Base-by-base conservation (phyloP, 176 grass and related monocot genomes). In the Phoenix dactylifera region DNA sequence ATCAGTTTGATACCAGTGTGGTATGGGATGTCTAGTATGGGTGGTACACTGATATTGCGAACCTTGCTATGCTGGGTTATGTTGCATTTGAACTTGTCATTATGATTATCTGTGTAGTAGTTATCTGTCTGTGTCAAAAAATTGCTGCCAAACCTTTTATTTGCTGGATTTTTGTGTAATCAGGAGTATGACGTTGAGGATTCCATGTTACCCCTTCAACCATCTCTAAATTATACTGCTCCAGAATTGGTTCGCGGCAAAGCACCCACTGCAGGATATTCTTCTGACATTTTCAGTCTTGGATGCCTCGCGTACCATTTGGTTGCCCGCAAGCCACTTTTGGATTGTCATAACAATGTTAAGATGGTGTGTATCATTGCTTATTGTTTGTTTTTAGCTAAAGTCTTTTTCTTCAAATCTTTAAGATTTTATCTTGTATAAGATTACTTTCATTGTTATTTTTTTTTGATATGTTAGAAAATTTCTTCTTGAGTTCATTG, bases 181-280 rank as follows among this genome's bases (percentile, higher is more conserved):
- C 73, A 96, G 91, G 94, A 99, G 63, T 99, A 99, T 74, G 94
- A 99, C 74, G 79, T 89, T 15, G 94, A 99, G 54, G 94, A 99
- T 76, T 73, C 88, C 56, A 55, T 76, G 69, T 80, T 99, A 78
- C 94, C 88, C 51, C 82, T 99, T 71, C 94, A 99, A 58, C 94
- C 94, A 54, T 86, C 82, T 16, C 62, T 93, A 50, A 99, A 99
- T 69, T 99, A 93, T 77, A 89, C 88, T 49, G 94, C 94, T 53
- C 94, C 94, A 39, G 94, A 99, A 75, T 80, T 99, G 84, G 88
- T 99, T 39, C 85, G 82, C 4, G 89, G 73, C 80, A 77, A 72
- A 68, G 61, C 83, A 79, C 76, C 83, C 53, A 87, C 79, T 66
- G 71, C 81, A 50, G 64, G 75, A 49, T 79, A 76, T 81, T 59